Percentiles rank a stretch among this genome's conserved stretches.
phyloP scores from a whole-genome alignment of 805 yeast species.

The Pichia ethanolica region DNA sequence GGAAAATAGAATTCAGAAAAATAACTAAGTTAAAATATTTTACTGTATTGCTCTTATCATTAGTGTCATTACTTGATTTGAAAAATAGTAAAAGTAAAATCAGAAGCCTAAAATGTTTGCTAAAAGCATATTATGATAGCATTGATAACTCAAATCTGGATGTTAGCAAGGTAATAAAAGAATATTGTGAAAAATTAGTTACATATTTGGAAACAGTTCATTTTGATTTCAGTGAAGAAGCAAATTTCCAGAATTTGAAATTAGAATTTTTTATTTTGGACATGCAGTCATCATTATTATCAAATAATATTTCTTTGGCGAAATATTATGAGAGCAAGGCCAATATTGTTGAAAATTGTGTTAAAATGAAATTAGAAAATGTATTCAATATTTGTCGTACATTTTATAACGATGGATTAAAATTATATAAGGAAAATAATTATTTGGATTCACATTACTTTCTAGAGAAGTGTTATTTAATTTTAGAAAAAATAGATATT shows the following conservation, averaged over 20 bases:
- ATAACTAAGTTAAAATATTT: constrained; percentile 21
- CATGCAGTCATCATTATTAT: constrained; percentile 25
- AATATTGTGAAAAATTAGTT: constrained; percentile 23
- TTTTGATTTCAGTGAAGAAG: neutral
- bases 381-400: constrained; percentile 28
- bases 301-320: constrained; percentile 30
- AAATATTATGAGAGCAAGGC: constrained; percentile 29
- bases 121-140: constrained; percentile 23
- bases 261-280: constrained; percentile 26
- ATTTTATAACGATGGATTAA: constrained; percentile 25
- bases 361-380: constrained; percentile 11
- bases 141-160: constrained; percentile 20
- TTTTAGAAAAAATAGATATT: constrained; percentile 13
- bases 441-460: constrained; percentile 12
- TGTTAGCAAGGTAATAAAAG: constrained; percentile 21
- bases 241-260: constrained; percentile 5
- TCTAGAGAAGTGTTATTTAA: constrained; percentile 9
- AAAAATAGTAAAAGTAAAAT: constrained; percentile 21
- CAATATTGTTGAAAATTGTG: constrained; percentile 12
- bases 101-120: constrained; percentile 27
- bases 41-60: constrained; percentile 25
- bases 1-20: neutral
- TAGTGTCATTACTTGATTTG: constrained; percentile 21
- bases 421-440: constrained; percentile 6
- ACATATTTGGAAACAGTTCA: constrained; percentile 16